Evolutionary conservation across 2,329 filamentous ascomycete species (phyloP).

Genomic region (Cercospora zeae-maydis): DNA sequence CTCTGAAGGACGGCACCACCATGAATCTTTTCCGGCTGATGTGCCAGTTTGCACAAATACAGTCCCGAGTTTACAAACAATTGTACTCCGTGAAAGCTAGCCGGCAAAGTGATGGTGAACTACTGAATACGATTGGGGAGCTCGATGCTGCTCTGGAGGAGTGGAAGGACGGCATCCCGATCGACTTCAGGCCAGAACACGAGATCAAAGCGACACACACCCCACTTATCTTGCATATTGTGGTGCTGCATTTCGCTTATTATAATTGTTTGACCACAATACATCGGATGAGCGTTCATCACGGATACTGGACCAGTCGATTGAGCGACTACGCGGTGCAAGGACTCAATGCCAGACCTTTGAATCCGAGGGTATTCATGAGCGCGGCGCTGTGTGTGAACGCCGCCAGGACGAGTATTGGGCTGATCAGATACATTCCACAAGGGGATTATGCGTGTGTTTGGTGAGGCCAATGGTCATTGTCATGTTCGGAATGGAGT

Average conservation of each 20-base stretch:
- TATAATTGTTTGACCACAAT: constrained; percentile 98
- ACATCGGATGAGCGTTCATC: constrained; percentile 96
- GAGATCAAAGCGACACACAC: constrained; percentile 92
- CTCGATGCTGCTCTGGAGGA: constrained; percentile 78
- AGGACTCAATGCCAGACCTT: constrained; percentile 80
- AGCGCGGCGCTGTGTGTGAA: constrained; percentile 90
- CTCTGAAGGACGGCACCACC: constrained; percentile 73
- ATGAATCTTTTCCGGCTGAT: constrained; percentile 93
- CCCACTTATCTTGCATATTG: constrained; percentile 88
- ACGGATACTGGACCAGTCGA: constrained; percentile 96
- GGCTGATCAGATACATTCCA: constrained; percentile 91
- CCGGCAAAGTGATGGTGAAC: constrained; percentile 85
- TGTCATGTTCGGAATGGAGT: neutral
- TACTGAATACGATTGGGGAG: constrained; percentile 93
- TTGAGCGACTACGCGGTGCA: constrained; percentile 94
- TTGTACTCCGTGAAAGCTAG: constrained; percentile 90
- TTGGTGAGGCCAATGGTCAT: constrained; percentile 59
- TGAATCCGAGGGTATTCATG: constrained; percentile 92
- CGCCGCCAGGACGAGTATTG: constrained; percentile 87
- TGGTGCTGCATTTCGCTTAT: constrained; percentile 92
- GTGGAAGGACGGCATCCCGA: constrained; percentile 93
- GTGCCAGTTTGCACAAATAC: constrained; percentile 86
- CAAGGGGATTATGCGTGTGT: constrained; percentile 93
- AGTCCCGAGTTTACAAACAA: constrained; percentile 89
- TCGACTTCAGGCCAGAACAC: constrained; percentile 95